Evolutionary conservation across 371 early-diverging fungal species (phyloP).

Genomic region (Syncephalis fuscata): DNA sequence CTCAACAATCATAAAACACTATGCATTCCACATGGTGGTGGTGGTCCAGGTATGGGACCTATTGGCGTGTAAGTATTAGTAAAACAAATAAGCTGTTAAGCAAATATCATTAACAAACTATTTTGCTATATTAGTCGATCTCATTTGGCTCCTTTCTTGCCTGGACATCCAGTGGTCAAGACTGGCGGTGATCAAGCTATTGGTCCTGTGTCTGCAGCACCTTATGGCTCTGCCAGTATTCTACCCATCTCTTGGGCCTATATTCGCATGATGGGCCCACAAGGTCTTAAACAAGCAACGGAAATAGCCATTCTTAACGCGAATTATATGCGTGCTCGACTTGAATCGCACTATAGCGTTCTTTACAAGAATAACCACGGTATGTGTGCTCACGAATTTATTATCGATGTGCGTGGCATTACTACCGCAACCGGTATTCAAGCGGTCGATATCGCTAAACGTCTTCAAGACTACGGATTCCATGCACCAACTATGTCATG

Average conservation of each 20-base stretch:
- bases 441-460: constrained; percentile 94
- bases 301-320: constrained; percentile 87
- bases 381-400: constrained; percentile 96
- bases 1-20: constrained; percentile 97
- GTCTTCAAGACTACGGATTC: constrained; percentile 95
- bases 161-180: constrained; percentile 68
- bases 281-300: constrained; percentile 70
- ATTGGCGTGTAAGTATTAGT: constrained; percentile 55
- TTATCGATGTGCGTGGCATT: constrained; percentile 85
- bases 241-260: constrained; percentile 96
- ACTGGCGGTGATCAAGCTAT: constrained; percentile 60
- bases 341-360: constrained; percentile 74
- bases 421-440: constrained; percentile 57
- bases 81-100: not conserved
- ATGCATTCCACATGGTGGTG: constrained; percentile 97
- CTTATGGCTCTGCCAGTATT: constrained; percentile 90
- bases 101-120: constrained; percentile 10
- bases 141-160: constrained; percentile 86
- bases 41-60: constrained; percentile 96
- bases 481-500: constrained; percentile 98
- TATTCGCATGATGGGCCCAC: constrained; percentile 87
- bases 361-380: constrained; percentile 83
- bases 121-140: constrained; percentile 15
- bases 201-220: constrained; percentile 90
- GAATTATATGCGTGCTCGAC: constrained; percentile 90